phyloP scores from a whole-genome alignment of 2,329 filamentous ascomycete species.

The Cercospora beticola region DNA sequence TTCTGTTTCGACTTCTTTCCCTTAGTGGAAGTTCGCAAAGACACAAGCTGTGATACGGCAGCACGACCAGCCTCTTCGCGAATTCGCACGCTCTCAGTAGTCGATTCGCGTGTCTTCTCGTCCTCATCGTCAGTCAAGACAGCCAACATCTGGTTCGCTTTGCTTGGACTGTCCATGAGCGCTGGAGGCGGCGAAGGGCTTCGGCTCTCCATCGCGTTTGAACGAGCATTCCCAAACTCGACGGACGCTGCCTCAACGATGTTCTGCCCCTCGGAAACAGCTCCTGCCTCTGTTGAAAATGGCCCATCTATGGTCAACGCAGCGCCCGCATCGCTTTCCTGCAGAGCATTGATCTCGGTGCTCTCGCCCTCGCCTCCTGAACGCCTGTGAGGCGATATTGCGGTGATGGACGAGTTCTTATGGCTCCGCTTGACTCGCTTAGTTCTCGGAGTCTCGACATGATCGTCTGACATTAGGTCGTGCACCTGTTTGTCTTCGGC shows the following conservation, averaged over 20 bases:
- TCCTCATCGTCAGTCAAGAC: slow-evolving; percentile 19
- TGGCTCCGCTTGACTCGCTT: slow-evolving; percentile 11
- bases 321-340: not conserved
- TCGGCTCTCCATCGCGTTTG: no score
- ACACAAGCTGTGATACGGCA: slow-evolving; percentile 36
- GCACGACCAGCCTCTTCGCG: slow-evolving; percentile 40
- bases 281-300: not conserved
- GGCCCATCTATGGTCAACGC: not conserved
- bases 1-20: slow-evolving; percentile 17
- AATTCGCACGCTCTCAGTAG: slow-evolving; percentile 32
- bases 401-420: not conserved
- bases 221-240: not conserved
- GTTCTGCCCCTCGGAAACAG: not conserved
- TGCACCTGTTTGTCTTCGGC: slow-evolving; percentile 35
- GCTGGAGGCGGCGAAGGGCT: slow-evolving; percentile 7
- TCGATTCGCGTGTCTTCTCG: slow-evolving; percentile 17
- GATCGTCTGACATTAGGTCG: not conserved
- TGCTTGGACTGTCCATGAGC: slow-evolving; percentile 31
- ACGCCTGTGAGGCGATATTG: not conserved
- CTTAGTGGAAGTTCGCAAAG: slow-evolving; percentile 14
- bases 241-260: not conserved
- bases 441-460: slow-evolving; percentile 25
- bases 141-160: slow-evolving; percentile 29
- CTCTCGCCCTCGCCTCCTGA: not conserved
- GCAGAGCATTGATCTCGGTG: not conserved